Base-by-base conservation (phyloP, 208 protist species). In the Wallacemonas sp. region DNA sequence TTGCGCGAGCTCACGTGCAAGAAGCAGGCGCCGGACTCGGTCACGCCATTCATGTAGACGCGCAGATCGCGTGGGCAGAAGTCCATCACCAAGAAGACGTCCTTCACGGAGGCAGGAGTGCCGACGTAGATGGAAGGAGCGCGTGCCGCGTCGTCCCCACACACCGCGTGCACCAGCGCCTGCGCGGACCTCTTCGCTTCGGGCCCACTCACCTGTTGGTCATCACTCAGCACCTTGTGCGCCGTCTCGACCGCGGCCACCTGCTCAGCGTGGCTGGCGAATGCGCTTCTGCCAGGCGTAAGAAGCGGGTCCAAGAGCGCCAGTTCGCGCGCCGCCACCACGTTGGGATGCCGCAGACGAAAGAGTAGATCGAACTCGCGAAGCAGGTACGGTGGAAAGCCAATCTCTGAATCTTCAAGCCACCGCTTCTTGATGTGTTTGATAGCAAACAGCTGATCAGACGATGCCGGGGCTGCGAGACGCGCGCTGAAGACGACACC, bases 61-160 rank as follows among this genome's bases (percentile, higher is more conserved):
- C 78, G 81, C 19, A 96, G 71, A 66, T 96, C 85, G 30, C 81
- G 83, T 2, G 82, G 80, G 41, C 85, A 93, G 69, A 83, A 87
- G 26, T 94, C 81, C 90, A 96, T 96, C 1, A 94, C 86, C 2
- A 96, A 64, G 65, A 89, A 94, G 4, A 94, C 80, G 62, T 90
- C 84, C 27, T 79, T 76, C 43, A 73, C 58, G 21, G 52, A 58
- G 8, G 52, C 19, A 17, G 9, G n/a, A 17, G 52, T 24, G 52
- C 52, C 30, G 17, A 58, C 52, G 32, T 58, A 58, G 30, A 58
- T 58, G 30, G 52, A 58, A 4, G 52, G 52, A 11, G 30, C 6
- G 14, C 52, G 47, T 41, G 6, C 17, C 44, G 5, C 44, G n/a
- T n/a, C n/a, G n/a, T n/a, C n/a, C n/a, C n/a, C n/a, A n/a, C n/a